These are phyloP conservation scores for Syncephalastrum sp. DNA, from an alignment of 371 early-diverging fungal genomes.

Conservation along the genomic window DNA sequence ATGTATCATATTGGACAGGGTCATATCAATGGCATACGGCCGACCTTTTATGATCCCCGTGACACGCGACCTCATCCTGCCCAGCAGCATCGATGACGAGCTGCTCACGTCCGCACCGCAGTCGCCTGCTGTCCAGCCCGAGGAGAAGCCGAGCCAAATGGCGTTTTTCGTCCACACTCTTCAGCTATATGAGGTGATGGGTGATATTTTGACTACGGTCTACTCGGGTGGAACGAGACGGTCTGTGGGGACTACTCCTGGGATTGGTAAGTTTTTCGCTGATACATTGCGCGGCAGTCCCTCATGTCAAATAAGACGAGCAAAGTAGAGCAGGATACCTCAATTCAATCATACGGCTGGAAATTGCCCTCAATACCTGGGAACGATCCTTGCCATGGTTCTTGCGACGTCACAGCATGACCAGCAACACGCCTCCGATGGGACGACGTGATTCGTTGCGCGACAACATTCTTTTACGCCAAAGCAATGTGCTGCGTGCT, in stretches of 20 bases:
- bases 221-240: constrained; percentile 19
- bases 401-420: constrained; percentile 11
- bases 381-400: constrained; percentile 24
- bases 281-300: not conserved
- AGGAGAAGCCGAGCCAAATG: constrained; percentile 27
- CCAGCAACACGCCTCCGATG: constrained; percentile 2
- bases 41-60: constrained; percentile 31
- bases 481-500: constrained; percentile 25
- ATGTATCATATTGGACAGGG: constrained; percentile 27
- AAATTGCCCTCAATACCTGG: constrained; percentile 23
- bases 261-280: not conserved
- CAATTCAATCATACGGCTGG: constrained; percentile 18
- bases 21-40: constrained; percentile 31
- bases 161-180: constrained; percentile 24
- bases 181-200: constrained; percentile 28
- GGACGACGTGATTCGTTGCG: constrained; percentile 1
- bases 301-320: constrained; percentile 8
- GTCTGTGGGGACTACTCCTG: not conserved
- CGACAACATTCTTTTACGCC: constrained; percentile 18
- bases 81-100: constrained; percentile 26
- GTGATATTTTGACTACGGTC: constrained; percentile 23
- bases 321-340: constrained; percentile 13
- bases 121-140: constrained; percentile 19
- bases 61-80: constrained; percentile 14
- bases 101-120: constrained; percentile 13